Conservation (phyloP, 2,329 filamentous ascomycete species). For the Biscogniauxia sp. region DNA sequence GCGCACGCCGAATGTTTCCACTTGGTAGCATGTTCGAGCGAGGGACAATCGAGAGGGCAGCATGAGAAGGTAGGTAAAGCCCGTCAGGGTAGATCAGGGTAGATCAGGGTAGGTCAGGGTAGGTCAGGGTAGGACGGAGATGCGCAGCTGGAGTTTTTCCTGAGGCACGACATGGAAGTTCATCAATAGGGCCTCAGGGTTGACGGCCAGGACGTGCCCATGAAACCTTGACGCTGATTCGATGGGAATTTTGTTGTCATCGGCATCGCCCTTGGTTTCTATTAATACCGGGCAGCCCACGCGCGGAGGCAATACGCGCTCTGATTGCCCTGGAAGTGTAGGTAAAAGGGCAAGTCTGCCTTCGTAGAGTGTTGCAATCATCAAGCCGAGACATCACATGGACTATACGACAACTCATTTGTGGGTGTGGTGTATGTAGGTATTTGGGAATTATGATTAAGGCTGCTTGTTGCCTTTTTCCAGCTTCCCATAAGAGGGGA, state of each 20-base stretch:
- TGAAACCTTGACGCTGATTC: not conserved
- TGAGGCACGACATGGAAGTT: not conserved
- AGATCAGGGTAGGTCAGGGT: conserved; percentile 18
- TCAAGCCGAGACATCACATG: not conserved
- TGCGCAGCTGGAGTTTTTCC: conserved; percentile 11
- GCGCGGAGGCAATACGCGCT: conserved; percentile 9
- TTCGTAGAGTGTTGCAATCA: not conserved
- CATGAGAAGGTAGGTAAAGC: not conserved
- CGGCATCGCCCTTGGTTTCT: conserved; percentile 17
- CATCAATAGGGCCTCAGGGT: not conserved
- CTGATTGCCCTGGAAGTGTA: not conserved
- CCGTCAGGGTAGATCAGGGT: conserved; percentile 9
- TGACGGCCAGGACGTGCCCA: not conserved
- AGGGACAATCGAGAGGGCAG: conserved; percentile 1
- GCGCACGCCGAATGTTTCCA: conserved; percentile 19
- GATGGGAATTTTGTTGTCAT: conserved; percentile 4
- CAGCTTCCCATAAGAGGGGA: not conserved
- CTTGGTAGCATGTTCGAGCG: conserved; percentile 20
- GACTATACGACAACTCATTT: not conserved
- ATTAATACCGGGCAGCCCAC: conserved; percentile 18
- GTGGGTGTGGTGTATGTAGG: too few relatives aligned
- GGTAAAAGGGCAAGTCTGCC: not conserved
- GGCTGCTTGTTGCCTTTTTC: not conserved
- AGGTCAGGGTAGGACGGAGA: conserved; percentile 18
- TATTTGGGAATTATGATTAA: too few relatives aligned